phyloP scores from a whole-genome alignment of 2,329 filamentous ascomycete species.

The Phyllosticta citriasiana region DNA sequence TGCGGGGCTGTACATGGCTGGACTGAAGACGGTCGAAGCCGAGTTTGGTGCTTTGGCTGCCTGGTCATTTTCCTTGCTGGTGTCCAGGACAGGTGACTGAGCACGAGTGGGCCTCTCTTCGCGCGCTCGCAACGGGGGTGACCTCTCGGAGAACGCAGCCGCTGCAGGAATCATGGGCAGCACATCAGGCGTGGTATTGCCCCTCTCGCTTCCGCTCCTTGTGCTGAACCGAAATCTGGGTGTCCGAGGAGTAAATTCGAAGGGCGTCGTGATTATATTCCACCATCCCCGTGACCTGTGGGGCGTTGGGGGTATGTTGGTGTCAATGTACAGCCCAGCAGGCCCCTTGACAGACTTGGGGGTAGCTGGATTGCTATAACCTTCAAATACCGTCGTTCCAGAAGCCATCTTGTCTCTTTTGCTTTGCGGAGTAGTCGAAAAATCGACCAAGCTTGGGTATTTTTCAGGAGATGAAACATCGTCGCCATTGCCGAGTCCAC shows the following conservation, averaged over 20 bases:
- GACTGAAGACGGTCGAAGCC: constrained; percentile 5
- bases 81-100: neutral
- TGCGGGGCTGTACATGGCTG: constrained; percentile 2
- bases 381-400: constrained; percentile 60
- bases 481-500: neutral
- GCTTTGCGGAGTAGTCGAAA: neutral
- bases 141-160: neutral
- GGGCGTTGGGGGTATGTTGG: constrained; percentile 37
- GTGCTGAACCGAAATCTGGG: constrained; percentile 27
- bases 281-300: constrained; percentile 62
- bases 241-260: constrained; percentile 32
- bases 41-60: constrained; percentile 1
- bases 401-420: constrained; percentile 32
- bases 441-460: neutral
- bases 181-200: constrained; percentile 22
- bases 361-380: constrained; percentile 43
- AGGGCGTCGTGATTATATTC: constrained; percentile 66
- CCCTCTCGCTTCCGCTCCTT: constrained; percentile 13
- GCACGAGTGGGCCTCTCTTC: neutral
- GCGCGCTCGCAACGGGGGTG: neutral
- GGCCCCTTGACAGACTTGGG: neutral
- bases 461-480: neutral
- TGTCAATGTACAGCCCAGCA: constrained; percentile 28
- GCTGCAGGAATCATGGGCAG: constrained; percentile 23
- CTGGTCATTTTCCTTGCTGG: neutral